These are phyloP conservation scores for Coemansia sp. DNA, from an alignment of 192 early-diverging fungal species.

Conservation along the genomic window DNA sequence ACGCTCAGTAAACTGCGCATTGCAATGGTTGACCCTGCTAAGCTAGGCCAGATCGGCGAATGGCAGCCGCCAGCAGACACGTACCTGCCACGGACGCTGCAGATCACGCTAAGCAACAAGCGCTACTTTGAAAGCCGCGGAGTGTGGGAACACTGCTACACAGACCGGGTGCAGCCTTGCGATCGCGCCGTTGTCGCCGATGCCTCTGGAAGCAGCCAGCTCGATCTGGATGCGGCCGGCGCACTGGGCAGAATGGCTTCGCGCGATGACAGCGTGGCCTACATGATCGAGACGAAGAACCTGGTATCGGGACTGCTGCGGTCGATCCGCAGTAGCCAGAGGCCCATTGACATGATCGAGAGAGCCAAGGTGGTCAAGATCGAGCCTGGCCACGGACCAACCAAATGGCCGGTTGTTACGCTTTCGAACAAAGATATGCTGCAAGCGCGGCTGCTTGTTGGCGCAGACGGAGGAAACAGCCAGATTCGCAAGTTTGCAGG, in stretches of 20 bases:
- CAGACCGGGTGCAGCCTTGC: slow-evolving; percentile 61
- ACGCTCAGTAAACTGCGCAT: slow-evolving; percentile 51
- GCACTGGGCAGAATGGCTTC: not conserved
- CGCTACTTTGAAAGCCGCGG: slow-evolving; percentile 55
- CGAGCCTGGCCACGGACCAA: slow-evolving; percentile 20
- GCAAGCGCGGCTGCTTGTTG: slow-evolving; percentile 72
- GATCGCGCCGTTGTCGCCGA: slow-evolving; percentile 46
- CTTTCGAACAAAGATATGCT: slow-evolving; percentile 66
- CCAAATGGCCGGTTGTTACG: slow-evolving; percentile 73
- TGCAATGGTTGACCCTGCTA: slow-evolving; percentile 78
- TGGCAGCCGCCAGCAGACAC: slow-evolving; percentile 56
- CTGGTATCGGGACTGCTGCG: slow-evolving; percentile 68
- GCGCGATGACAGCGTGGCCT: slow-evolving; percentile 58
- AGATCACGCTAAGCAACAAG: slow-evolving; percentile 65
- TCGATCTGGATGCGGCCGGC: slow-evolving; percentile 13
- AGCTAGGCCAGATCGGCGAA: slow-evolving; percentile 55
- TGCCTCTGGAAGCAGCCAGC: slow-evolving; percentile 21
- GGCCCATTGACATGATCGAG: slow-evolving; percentile 64
- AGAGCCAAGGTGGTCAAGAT: slow-evolving; percentile 65
- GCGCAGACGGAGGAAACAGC: slow-evolving; percentile 88
- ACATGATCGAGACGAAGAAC: slow-evolving; percentile 85
- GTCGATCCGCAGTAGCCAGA: slow-evolving; percentile 38
- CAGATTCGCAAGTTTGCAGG: slow-evolving; percentile 76
- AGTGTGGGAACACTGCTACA: slow-evolving; percentile 64
- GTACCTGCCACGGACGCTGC: slow-evolving; percentile 81